Evolutionary conservation across 2,329 filamentous ascomycete species (phyloP), one percentile per base, ranked within the genome.

Genomic region (Trichoderma aggressivum): DNA sequence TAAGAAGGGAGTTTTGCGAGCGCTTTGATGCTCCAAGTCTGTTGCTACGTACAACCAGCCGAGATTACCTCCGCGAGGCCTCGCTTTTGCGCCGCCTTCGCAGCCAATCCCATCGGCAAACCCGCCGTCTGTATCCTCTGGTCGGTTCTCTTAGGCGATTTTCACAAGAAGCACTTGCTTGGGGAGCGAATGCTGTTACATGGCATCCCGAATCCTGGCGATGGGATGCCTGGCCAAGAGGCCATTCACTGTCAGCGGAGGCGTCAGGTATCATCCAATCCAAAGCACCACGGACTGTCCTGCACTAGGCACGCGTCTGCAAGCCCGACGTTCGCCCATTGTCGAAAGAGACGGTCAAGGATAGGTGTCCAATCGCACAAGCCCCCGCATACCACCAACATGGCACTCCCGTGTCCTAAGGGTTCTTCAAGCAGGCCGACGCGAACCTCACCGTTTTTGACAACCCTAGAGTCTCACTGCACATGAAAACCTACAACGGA

Each of bases 1-100:
- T 67, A 67, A 39, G 55, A 32, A 28, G 16, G 26, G 26, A 58
- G 16, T 58, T n/a, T 18, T n/a, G 55, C 55, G 64, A 67, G 64
- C 53, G 64, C 34, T 67, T 43, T 47, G 64, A 59, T 30, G 47
- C 47, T 63, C 68, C 34, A 43, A 32, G 36, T 43, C 21, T 50
- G 65, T 47, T 68, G 65, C 30, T 55, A 32, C 55, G 24, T 53
- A 47, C 55, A 30, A 59, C 36, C 69, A 65, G 53, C 60, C 69
- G 69, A 70, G 47, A 70, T 70, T 70, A 63, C 69, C 69, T 56
- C 30, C 39, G 61, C 47, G 36, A 58, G 36, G 61, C 61, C 53
- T 70, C 50, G 61, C 60, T 24, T 68, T 47, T 43, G 39, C 18
- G 50, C 65, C 53, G 36, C 65, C 26, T 39, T 26, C 36, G 6